These are phyloP conservation scores for Nannochloris sp. DNA, from an alignment of 139 green algal species.

Conservation along the genomic window DNA sequence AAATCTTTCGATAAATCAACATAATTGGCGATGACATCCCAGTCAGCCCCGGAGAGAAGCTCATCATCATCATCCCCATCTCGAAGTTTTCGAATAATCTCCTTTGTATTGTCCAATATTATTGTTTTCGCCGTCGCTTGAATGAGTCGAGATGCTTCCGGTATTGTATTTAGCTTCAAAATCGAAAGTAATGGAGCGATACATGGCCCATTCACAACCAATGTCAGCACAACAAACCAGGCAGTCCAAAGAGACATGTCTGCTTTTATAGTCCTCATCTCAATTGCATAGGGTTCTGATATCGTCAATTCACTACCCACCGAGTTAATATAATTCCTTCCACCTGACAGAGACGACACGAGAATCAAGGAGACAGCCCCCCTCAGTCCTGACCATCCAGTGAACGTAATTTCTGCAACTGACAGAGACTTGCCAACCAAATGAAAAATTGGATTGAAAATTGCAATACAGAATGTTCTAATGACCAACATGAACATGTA, in stretches of 20 bases:
- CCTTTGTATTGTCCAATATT: conserved; percentile 38
- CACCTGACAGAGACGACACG: conserved; percentile 45
- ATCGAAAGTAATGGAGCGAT: conserved; percentile 31
- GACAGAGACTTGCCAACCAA: conserved; percentile 21
- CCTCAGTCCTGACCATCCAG: conserved; percentile 50
- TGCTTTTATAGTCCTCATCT: conserved; percentile 17
- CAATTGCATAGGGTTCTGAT: background rate
- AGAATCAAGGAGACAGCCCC: conserved; percentile 76
- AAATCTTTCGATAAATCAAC: conserved; percentile 26
- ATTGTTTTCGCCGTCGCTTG: conserved; percentile 44
- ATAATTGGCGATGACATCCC: conserved; percentile 42
- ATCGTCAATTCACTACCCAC: background rate
- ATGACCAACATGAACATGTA: conserved; percentile 45
- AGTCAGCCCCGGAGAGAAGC: conserved; percentile 63
- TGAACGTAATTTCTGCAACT: conserved; percentile 51
- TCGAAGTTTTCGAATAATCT: conserved; percentile 33
- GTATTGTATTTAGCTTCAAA: conserved; percentile 17
- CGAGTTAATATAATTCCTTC: background rate
- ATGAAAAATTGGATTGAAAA: conserved; percentile 28
- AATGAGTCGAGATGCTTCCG: conserved; percentile 16
- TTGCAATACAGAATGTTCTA: conserved; percentile 22
- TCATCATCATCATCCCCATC: conserved; percentile 40
- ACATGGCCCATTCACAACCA: conserved; percentile 68
- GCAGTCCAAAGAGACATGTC: conserved; percentile 65
- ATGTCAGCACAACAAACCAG: conserved; percentile 71